Conservation (phyloP, 106 monocot species). For the Alisma plantagoaquatica region DNA sequence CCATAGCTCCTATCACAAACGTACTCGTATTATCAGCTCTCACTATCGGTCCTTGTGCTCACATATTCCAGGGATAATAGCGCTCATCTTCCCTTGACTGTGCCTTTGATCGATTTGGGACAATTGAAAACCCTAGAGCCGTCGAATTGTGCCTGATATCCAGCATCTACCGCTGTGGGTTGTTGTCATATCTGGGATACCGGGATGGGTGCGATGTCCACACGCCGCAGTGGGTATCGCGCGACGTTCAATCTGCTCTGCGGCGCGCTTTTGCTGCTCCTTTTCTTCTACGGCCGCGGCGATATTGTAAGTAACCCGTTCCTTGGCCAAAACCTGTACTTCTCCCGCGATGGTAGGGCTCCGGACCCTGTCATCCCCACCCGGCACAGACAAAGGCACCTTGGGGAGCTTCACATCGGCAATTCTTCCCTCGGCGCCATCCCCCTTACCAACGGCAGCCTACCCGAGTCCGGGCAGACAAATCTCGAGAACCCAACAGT, state of each 20-base stretch:
- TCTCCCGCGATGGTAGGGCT: neutral
- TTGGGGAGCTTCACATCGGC: constrained; percentile 22
- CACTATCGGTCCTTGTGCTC: no score
- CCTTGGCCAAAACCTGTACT: constrained; percentile 10
- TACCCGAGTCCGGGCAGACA: neutral
- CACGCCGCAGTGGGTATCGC: neutral
- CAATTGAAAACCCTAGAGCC: neutral
- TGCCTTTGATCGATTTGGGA: no score
- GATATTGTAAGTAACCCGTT: constrained; percentile 17
- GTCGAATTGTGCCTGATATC: neutral
- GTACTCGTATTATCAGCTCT: no score
- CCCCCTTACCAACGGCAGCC: no score
- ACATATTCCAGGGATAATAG: no score
- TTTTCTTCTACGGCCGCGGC: constrained; percentile 37
- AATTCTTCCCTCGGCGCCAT: constrained; percentile 15
- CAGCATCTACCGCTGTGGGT: neutral
- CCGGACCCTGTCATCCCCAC: neutral
- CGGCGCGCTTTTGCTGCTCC: constrained; percentile 5
- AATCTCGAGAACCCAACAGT: constrained; percentile 23
- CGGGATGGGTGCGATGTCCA: neutral
- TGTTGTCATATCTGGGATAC: no score
- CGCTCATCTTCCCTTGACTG: no score
- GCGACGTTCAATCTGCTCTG: constrained; percentile 2
- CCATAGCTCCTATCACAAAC: no score
- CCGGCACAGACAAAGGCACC: constrained; percentile 12